Evolutionary conservation across 176 grass and related monocot species (phyloP).

Genomic region (Triticum timopheevii): DNA sequence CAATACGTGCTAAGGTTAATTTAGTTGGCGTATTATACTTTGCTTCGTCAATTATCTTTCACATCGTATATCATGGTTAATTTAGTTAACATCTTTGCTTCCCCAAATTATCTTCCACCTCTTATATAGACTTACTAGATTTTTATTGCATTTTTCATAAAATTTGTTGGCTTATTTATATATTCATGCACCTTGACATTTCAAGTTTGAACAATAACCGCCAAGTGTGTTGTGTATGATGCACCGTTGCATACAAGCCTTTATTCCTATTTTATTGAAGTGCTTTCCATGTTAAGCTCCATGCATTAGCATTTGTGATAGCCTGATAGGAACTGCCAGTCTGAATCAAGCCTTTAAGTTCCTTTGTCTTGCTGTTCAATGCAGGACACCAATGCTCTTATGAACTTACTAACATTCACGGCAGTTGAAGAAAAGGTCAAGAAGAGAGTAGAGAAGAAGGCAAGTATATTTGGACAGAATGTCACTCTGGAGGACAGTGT

Average conservation of each 20-base stretch:
- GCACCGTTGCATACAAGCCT: not conserved
- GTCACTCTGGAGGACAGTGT: constrained; percentile 56
- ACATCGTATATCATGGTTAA: constrained; percentile 32
- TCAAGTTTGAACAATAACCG: not conserved
- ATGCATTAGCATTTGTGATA: constrained; percentile 1
- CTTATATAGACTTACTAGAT: constrained; percentile 8
- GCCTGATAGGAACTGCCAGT: not conserved
- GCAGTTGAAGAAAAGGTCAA: constrained; percentile 87
- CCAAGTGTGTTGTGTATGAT: not conserved
- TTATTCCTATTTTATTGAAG: not conserved
- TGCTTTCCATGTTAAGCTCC: not conserved
- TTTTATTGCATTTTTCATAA: not conserved
- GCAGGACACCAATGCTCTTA: constrained; percentile 71
- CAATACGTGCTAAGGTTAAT: constrained; percentile 69
- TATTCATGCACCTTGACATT: not conserved
- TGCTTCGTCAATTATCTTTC: not conserved
- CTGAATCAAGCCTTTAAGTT: constrained; percentile 2
- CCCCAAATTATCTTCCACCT: not conserved
- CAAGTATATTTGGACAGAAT: constrained; percentile 72
- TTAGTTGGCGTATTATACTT: constrained; percentile 11
- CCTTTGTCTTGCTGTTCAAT: constrained; percentile 2
- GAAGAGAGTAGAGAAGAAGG: constrained; percentile 89
- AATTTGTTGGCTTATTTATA: not conserved
- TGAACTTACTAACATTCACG: constrained; percentile 85
- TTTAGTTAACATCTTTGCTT: constrained; percentile 15